Evolutionary conservation across 495 filamentous ascomycete genomes (phyloP).

Genomic region (Xylaria curta): DNA sequence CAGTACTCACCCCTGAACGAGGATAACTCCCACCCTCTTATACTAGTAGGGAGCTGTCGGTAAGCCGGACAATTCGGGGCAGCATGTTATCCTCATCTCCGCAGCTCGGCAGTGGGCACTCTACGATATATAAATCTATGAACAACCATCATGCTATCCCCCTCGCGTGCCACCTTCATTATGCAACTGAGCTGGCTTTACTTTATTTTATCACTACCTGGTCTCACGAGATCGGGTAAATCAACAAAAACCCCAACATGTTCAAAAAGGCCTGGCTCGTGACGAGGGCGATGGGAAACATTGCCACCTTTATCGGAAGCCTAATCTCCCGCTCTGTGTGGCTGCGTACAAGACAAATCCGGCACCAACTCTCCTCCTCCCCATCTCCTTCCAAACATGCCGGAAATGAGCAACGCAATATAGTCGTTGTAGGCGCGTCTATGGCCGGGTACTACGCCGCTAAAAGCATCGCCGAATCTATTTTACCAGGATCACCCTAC

Average conservation of each 20-base stretch:
- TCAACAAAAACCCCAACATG: conserved; percentile 24
- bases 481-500: conserved; percentile 54
- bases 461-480: conserved; percentile 49
- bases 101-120: neutral
- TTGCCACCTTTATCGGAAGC: conserved; percentile 27
- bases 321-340: conserved; percentile 32
- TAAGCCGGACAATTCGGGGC: conserved; percentile 7
- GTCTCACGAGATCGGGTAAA: neutral
- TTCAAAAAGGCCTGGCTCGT: conserved; percentile 35
- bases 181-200: neutral
- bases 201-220: neutral
- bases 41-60: neutral
- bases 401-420: conserved; percentile 41
- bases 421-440: conserved; percentile 63
- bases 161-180: neutral
- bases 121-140: neutral
- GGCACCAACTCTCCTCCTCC: conserved; percentile 28
- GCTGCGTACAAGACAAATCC: conserved; percentile 33
- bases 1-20: conserved; percentile 1
- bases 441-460: conserved; percentile 60
- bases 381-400: conserved; percentile 28
- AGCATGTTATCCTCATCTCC: conserved; percentile 8
- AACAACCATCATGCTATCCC: neutral
- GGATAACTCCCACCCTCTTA: neutral
- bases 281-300: conserved; percentile 27